Evolutionary conservation across 345 rosid species (phyloP).

Genomic region (Citropsis articulata): DNA sequence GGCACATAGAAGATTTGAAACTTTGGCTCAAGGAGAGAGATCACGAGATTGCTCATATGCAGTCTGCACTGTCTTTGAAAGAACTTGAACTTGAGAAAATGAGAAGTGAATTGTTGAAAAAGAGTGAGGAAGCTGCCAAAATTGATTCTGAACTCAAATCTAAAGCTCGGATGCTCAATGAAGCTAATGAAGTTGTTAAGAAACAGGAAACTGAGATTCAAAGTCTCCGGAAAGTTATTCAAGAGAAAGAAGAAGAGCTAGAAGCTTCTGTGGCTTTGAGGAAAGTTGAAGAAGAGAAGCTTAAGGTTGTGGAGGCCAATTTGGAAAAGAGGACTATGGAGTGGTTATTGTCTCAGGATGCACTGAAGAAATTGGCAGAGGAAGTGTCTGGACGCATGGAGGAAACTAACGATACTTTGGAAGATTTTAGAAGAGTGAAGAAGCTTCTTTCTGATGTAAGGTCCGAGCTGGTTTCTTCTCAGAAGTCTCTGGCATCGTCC

Average conservation of each 20-base stretch:
- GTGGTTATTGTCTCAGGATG: constrained; percentile 70
- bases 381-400: constrained; percentile 37
- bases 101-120: constrained; percentile 43
- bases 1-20: constrained; percentile 64
- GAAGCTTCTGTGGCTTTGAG: constrained; percentile 36
- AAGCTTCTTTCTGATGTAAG: constrained; percentile 68
- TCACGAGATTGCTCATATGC: constrained; percentile 41
- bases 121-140: constrained; percentile 46
- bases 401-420: constrained; percentile 52
- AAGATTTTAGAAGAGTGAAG: constrained; percentile 66
- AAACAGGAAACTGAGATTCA: constrained; percentile 64
- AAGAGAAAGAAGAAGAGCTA: constrained; percentile 65
- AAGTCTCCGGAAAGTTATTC: constrained; percentile 44
- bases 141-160: constrained; percentile 41
- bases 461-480: constrained; percentile 67
- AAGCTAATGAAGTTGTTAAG: constrained; percentile 59
- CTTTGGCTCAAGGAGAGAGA: constrained; percentile 52
- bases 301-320: constrained; percentile 48
- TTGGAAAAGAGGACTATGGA: constrained; percentile 67
- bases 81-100: constrained; percentile 54
- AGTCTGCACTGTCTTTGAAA: constrained; percentile 42
- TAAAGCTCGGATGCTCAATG: constrained; percentile 54
- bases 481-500: constrained; percentile 61
- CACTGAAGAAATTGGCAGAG: constrained; percentile 49
- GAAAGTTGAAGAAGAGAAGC: constrained; percentile 63